Base-by-base conservation (phyloP, 1,139 yeast genomes). In the Magnusiomyces paraingens region DNA sequence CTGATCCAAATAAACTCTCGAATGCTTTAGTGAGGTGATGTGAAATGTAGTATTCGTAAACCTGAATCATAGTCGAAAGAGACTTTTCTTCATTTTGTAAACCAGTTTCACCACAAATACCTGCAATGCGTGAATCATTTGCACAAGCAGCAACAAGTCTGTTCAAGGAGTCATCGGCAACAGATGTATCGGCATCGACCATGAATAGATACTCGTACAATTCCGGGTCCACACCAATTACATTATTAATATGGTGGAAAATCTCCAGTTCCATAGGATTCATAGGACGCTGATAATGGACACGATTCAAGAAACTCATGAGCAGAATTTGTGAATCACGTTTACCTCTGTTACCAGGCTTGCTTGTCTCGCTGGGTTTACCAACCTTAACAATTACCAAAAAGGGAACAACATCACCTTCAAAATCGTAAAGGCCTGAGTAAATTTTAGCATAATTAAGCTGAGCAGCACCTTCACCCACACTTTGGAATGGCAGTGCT, bases 161-260 rank as follows among this genome's bases (percentile, higher is more conserved):
- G 35, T 67, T 59, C 11, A 72, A 64, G 22, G 75, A 67, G 40
- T 71, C 74, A 1, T 65, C 68, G 3, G 65, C 64, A 8, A 73
- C 75, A 58, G 68, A 66, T 1, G 76, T 73, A 61, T 73, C 76
- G 32, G 76, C 77, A 63, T 73, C 77, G 26, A 73, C 75, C 58
- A 72, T 75, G 57, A 73, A 63, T 52, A 73, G 53, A 57, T 64
- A 73, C 57, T 71, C 75, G 58, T 73, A 73, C 55, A 65, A 65
- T n/a, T 70, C 70, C 1, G 76, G 76, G 52, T 70, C 67, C n/a
- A 73, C 74, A 36, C 76, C 76, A 53, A 73, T 72, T 39, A 71
- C 68, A 53, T 73, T 69, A 56, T 71, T 74, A 49, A 73, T 69
- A 58, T 73, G 75, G 54, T 73, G 74, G 59, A 70, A 72, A 22